Conservation (phyloP, 768 basidiomycete genomes). For the Amanita fuliginea region DNA sequence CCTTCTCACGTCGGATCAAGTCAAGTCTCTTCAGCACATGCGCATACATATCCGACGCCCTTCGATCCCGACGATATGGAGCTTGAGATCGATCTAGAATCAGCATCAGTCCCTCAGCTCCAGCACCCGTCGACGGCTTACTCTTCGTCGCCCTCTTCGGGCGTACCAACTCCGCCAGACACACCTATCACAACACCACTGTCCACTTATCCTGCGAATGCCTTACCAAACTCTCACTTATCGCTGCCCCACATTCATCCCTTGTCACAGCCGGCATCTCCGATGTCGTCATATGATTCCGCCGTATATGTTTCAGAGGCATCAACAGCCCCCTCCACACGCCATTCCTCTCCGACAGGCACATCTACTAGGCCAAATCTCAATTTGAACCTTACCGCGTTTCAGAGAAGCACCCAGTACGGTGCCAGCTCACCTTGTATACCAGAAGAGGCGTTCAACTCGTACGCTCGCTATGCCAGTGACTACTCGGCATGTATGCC, state of each 20-base stretch:
- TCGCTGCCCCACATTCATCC: constrained; percentile 14
- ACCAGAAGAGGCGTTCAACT: constrained; percentile 52
- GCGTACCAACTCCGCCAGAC: constrained; percentile 33
- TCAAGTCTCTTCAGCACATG: constrained; percentile 8
- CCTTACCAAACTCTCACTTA: constrained; percentile 19
- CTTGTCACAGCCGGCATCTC: constrained; percentile 35
- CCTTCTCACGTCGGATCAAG: constrained; percentile 10
- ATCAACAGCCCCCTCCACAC: constrained; percentile 20
- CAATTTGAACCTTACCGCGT: constrained; percentile 17
- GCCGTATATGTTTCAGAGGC: constrained; percentile 2
- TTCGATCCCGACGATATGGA: constrained; percentile 82
- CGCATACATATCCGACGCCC: constrained; percentile 26
- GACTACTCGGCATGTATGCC: constrained; percentile 59
- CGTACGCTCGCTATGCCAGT: constrained; percentile 50
- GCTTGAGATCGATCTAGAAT: constrained; percentile 51
- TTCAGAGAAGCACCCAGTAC: constrained; percentile 5
- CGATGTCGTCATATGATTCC: constrained; percentile 31
- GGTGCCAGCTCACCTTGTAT: constrained; percentile 15
- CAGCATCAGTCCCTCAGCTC: constrained; percentile 8
- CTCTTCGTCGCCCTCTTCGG: constrained; percentile 31
- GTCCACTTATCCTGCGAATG: constrained; percentile 28
- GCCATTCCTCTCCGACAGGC: constrained; percentile 20
- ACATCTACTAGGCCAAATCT: constrained; percentile 8
- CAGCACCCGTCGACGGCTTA: constrained; percentile 16
- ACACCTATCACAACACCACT: constrained; percentile 42